Percentiles rank a stretch among this genome's conserved stretches.
Conservation (phyloP, 257 asterid genomes). For the Nicotiana otophora region DNA sequence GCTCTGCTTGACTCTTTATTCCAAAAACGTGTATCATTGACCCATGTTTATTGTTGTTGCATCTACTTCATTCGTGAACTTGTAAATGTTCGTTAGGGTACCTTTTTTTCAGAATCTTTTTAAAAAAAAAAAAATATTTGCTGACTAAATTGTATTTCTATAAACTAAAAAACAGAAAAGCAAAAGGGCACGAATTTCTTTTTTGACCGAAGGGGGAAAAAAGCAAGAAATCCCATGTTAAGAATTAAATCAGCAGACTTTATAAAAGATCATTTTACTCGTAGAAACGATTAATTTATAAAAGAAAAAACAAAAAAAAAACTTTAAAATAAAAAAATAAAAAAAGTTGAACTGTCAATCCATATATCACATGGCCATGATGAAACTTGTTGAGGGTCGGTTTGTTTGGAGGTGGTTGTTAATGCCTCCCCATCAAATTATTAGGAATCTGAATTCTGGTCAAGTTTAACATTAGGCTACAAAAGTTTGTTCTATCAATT, state of each 20-base stretch:
- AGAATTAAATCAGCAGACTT: neutral
- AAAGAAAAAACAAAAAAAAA: neutral
- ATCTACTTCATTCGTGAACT: neutral
- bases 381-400: neutral
- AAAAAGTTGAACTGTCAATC: neutral
- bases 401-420: slow-evolving; percentile 1
- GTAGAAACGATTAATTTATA: neutral
- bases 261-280: neutral
- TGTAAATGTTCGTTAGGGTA: neutral
- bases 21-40: neutral
- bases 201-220: neutral
- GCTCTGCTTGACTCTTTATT: too few relatives aligned
- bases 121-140: neutral
- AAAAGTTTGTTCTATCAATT: too few relatives aligned
- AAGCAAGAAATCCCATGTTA: neutral
- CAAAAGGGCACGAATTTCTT: neutral
- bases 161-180: neutral
- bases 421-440: neutral
- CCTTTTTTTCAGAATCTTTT: neutral
- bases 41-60: neutral
- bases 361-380: neutral
- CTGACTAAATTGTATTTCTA: neutral
- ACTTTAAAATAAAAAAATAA: neutral
- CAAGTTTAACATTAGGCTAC: neutral
- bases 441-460: neutral